Evolutionary conservation across 1,284 basidiomycete genomes (phyloP).

Genomic region (Sanghuangporus sanghuang): DNA sequence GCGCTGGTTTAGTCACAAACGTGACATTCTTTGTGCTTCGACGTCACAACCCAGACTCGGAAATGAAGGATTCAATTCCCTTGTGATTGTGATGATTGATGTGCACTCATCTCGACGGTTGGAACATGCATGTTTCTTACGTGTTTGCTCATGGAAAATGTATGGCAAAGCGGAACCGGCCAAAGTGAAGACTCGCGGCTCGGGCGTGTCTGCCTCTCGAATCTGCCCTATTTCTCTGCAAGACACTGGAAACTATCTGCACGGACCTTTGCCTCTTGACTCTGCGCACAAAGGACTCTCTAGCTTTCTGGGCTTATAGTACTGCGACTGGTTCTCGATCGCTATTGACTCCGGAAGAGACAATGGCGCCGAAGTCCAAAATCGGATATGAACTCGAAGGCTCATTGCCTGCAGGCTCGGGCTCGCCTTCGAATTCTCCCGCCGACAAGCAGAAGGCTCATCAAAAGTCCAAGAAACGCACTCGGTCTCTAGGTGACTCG

Average conservation of each 20-base stretch:
- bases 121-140: not conserved
- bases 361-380: not conserved
- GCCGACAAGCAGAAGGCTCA: not conserved
- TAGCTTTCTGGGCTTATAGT: not conserved
- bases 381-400: not conserved
- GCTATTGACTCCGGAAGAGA: not conserved
- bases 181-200: not conserved
- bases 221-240: not conserved
- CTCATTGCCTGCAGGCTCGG: not conserved
- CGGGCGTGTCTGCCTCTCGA: not conserved
- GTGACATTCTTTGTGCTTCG: too few relatives aligned
- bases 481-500: not conserved
- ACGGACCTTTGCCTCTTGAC: not conserved
- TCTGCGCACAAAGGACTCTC: not conserved
- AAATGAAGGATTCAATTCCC: not conserved
- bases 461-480: not conserved
- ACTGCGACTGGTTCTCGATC: not conserved
- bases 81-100: not conserved
- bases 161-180: not conserved
- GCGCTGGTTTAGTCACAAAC: too few relatives aligned
- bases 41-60: too few relatives aligned
- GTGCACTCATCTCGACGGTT: not conserved
- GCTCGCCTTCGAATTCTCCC: not conserved
- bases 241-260: not conserved
- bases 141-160: not conserved